Conservation (phyloP, 306 rosid species). For the Hylodesmum podocarpum region DNA sequence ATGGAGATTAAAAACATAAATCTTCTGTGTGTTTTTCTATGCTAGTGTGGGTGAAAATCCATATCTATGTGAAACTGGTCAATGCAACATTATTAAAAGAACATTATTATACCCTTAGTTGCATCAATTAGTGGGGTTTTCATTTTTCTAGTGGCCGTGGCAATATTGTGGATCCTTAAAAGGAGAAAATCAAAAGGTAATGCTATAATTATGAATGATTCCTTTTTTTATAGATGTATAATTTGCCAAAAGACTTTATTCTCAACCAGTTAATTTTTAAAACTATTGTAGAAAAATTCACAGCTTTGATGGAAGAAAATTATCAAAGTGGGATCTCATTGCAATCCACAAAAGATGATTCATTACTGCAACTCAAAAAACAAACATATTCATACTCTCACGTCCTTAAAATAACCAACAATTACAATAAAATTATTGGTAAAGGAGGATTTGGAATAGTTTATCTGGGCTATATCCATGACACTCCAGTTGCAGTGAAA, state of each 20-base stretch:
- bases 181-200: constrained; percentile 22
- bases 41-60: constrained; percentile 42
- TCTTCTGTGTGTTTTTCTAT: background rate
- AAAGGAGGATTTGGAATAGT: constrained; percentile 52
- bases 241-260: background rate
- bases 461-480: constrained; percentile 35
- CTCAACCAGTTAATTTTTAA: background rate
- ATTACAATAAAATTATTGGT: constrained; percentile 31
- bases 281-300: no score
- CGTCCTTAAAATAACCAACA: no score
- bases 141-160: constrained; percentile 10
- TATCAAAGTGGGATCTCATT: no score
- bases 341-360: background rate
- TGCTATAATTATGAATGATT: background rate
- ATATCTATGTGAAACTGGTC: constrained; percentile 20
- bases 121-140: constrained; percentile 39
- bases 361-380: background rate
- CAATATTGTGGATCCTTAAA: constrained; percentile 8
- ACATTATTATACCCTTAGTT: constrained; percentile 16
- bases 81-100: constrained; percentile 22
- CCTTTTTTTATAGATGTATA: background rate
- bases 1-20: background rate
- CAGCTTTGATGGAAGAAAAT: no score
- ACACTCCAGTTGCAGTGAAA: constrained; percentile 50
- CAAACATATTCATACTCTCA: no score